phyloP scores from a whole-genome alignment of 352 stramenopile species.

The Phytophthora lateralis region DNA sequence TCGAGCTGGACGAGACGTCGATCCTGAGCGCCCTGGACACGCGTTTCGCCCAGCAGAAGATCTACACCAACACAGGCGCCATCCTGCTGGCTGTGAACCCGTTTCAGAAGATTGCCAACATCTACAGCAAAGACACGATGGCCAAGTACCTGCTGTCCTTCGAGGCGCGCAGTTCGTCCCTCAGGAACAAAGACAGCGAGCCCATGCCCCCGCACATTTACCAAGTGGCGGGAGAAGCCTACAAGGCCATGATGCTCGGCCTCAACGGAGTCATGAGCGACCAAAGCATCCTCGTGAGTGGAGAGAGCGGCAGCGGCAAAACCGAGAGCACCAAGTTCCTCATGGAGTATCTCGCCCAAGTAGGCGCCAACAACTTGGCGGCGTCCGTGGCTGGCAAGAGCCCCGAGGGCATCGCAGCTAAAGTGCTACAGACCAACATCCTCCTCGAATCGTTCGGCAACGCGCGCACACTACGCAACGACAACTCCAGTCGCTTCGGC shows the following conservation, averaged over 20 bases:
- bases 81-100: constrained; percentile 88
- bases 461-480: constrained; percentile 85
- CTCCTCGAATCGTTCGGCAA: constrained; percentile 92
- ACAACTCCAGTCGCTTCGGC: constrained; percentile 92
- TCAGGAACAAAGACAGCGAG: constrained; percentile 30
- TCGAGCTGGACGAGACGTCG: constrained; percentile 72
- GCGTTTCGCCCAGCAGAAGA: constrained; percentile 75
- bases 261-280: constrained; percentile 62
- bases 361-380: constrained; percentile 71
- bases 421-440: constrained; percentile 92
- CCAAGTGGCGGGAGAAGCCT: constrained; percentile 80
- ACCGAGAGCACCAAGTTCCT: constrained; percentile 92
- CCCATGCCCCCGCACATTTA: constrained; percentile 85
- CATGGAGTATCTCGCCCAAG: constrained; percentile 87
- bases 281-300: constrained; percentile 87
- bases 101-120: constrained; percentile 68
- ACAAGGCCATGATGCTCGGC: constrained; percentile 78
- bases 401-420: constrained; percentile 75
- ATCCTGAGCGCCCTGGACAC: constrained; percentile 73
- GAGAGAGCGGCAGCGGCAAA: constrained; percentile 87
- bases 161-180: constrained; percentile 43
- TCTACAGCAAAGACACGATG: constrained; percentile 68
- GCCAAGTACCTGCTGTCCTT: constrained; percentile 71
- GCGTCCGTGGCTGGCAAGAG: constrained; percentile 45
- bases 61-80: constrained; percentile 87